phyloP scores from a whole-genome alignment of 306 rosid species.

The Begonia loranthoides region DNA sequence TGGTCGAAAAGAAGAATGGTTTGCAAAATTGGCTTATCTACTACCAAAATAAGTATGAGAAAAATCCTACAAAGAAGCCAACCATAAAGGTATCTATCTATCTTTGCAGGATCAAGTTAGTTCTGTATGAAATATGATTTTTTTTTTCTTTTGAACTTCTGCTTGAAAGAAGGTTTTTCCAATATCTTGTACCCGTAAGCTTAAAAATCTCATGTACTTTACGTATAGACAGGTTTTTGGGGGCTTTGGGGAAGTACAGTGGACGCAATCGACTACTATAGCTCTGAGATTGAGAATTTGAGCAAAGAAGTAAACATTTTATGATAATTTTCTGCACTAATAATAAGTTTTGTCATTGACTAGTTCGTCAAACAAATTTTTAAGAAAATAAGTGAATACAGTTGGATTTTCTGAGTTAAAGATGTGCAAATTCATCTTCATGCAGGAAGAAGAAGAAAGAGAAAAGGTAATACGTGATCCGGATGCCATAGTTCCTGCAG shows the following conservation, averaged over 20 bases:
- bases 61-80: conserved; percentile 42
- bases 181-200: conserved; percentile 16
- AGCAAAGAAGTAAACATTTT: conserved; percentile 22
- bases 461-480: conserved; percentile 42
- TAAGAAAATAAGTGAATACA: too few species aligned
- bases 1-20: conserved; percentile 49
- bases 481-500: conserved; percentile 62
- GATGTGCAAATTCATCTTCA: conserved; percentile 2
- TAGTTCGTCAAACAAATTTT: too few species aligned
- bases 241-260: conserved; percentile 53
- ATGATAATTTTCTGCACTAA: neutral
- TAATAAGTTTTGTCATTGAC: too few species aligned
- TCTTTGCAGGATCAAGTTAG: conserved; percentile 13
- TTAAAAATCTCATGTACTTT: neutral
- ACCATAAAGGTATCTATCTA: conserved; percentile 65
- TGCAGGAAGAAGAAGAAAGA: conserved; percentile 78
- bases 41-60: conserved; percentile 70
- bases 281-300: conserved; percentile 26
- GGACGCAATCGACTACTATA: conserved; percentile 62
- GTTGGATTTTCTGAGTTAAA: too few species aligned
- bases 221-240: conserved; percentile 66
- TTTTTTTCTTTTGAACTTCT: conserved; percentile 5
- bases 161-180: conserved; percentile 11
- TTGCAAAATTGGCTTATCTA: conserved; percentile 50
- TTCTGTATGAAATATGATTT: neutral